Evolutionary conservation across 2,329 filamentous ascomycete species (phyloP).

Genomic region (Setomelanomma holmii): DNA sequence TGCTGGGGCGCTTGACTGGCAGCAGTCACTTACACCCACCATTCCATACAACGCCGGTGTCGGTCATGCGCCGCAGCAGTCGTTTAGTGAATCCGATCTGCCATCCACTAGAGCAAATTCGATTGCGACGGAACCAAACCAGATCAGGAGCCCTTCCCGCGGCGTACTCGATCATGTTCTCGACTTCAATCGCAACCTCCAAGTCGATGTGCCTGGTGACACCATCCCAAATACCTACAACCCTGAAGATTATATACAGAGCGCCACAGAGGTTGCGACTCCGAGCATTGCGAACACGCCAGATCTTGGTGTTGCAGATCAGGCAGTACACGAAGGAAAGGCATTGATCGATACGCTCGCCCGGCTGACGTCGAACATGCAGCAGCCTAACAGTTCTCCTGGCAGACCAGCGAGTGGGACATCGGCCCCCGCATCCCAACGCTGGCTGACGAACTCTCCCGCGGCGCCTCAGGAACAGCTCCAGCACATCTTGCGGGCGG

Average conservation of each 20-base stretch:
- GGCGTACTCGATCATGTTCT: slow-evolving; percentile 33
- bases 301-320: slow-evolving; percentile 43
- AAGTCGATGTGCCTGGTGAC: slow-evolving; percentile 41
- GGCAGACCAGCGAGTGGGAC: slow-evolving; percentile 22
- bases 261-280: slow-evolving; percentile 57
- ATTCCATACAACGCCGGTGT: slow-evolving; percentile 34
- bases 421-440: slow-evolving; percentile 27
- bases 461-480: slow-evolving; percentile 39
- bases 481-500: slow-evolving; percentile 36
- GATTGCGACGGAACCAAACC: slow-evolving; percentile 19
- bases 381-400: slow-evolving; percentile 21
- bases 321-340: slow-evolving; percentile 46
- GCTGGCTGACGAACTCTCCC: slow-evolving; percentile 32
- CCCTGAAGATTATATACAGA: slow-evolving; percentile 51
- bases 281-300: slow-evolving; percentile 55
- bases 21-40: slow-evolving; percentile 41
- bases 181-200: slow-evolving; percentile 41
- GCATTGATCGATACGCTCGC: slow-evolving; percentile 40
- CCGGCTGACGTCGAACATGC: slow-evolving; percentile 30
- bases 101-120: slow-evolving; percentile 30
- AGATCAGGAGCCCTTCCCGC: slow-evolving; percentile 21
- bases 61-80: slow-evolving; percentile 12
- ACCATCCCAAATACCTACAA: slow-evolving; percentile 47
- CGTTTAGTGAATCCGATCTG: slow-evolving; percentile 24
- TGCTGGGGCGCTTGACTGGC: slow-evolving; percentile 29